Base-by-base conservation (phyloP, 495 filamentous ascomycete species). In the Annulohypoxylon moriforme region DNA sequence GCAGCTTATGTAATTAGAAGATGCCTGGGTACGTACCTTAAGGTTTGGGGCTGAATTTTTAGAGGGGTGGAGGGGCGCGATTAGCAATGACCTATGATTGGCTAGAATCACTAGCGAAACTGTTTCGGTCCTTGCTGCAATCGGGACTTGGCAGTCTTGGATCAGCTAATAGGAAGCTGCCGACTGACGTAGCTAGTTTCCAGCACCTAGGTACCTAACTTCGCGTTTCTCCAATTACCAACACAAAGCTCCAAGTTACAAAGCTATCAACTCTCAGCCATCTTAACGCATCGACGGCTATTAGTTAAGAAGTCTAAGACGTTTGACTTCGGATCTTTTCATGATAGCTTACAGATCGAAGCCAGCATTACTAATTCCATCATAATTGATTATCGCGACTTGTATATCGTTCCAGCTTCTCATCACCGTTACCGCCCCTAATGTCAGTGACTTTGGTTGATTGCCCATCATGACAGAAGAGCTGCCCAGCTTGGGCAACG, bases 381-480 rank as follows among this genome's bases (percentile, higher is more conserved):
- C 20, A 44, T 20, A 60, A 34, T 36, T 40, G 18, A 46, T 68
- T 20, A 47, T 10, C 27, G 24, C 20, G 1, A 56, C 38, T 33
- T 58, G 38, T 42, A 6, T 9, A 11, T 14, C 10, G 33, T 29
- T n/a, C 11, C n/a, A 25, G 8, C 20, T 58, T 58, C 55, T 50
- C 31, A 5, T 13, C 44, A 25, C 3, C 7, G n/a, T n/a, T 11
- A 4, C 61, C 14, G 47, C 55, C 56, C 59, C 69, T 55, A 29
- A 73, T 73, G 71, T 66, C 24, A 66, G 7, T 34, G n/a, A 24
- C 40, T 49, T 14, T 13, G 55, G 31, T 69, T 44, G 40, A 66
- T 64, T 57, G 64, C 70, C 69, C 69, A 69, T 72, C 75, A 84
- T 84, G 82, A 84, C 82, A 71, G 80, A 82, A 73, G 77, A 74